Evolutionary conservation across 192 early-diverging fungal species (phyloP).

Genomic region (Podila epigama): DNA sequence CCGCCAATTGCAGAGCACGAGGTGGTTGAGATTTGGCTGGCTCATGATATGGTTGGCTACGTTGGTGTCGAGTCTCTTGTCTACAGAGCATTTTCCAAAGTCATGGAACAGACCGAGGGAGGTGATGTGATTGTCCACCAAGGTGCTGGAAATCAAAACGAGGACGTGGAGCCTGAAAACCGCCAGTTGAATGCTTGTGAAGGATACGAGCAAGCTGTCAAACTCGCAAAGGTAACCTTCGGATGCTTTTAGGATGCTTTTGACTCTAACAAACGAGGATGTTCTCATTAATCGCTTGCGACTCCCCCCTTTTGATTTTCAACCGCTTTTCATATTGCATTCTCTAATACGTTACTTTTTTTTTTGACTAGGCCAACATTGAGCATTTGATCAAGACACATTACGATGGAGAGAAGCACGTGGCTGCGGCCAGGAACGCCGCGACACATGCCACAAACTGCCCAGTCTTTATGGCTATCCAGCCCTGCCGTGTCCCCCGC

Average conservation of each 20-base stretch:
- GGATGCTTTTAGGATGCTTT: neutral
- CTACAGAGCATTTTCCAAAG: slow-evolving; percentile 59
- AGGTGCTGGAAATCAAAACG: slow-evolving; percentile 35
- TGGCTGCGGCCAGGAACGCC: slow-evolving; percentile 21
- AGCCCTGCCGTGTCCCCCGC: slow-evolving; percentile 55
- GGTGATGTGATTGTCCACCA: slow-evolving; percentile 64
- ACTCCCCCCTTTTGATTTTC: no score
- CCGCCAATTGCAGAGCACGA: slow-evolving; percentile 69
- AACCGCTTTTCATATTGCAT: no score
- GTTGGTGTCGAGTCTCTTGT: slow-evolving; percentile 61
- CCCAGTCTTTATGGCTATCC: slow-evolving; percentile 69
- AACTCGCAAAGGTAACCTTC: slow-evolving; percentile 56
- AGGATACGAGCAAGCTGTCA: slow-evolving; percentile 59
- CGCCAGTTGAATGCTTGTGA: slow-evolving; percentile 66
- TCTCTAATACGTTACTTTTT: neutral
- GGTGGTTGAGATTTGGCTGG: slow-evolving; percentile 65
- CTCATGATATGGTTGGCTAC: slow-evolving; percentile 64
- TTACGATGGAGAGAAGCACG: slow-evolving; percentile 38
- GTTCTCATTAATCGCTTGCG: no score
- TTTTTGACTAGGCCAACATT: slow-evolving; percentile 56
- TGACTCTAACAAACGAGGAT: no score
- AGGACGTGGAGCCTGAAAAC: slow-evolving; percentile 31
- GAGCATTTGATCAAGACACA: slow-evolving; percentile 63
- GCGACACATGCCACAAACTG: slow-evolving; percentile 52
- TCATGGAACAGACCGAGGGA: slow-evolving; percentile 68